A percentile compares a stretch with the other conserved stretches of the same genome.
Evolutionary conservation across 305 asterid genomes (phyloP).

Genomic region (Fraxinus baroniana): DNA sequence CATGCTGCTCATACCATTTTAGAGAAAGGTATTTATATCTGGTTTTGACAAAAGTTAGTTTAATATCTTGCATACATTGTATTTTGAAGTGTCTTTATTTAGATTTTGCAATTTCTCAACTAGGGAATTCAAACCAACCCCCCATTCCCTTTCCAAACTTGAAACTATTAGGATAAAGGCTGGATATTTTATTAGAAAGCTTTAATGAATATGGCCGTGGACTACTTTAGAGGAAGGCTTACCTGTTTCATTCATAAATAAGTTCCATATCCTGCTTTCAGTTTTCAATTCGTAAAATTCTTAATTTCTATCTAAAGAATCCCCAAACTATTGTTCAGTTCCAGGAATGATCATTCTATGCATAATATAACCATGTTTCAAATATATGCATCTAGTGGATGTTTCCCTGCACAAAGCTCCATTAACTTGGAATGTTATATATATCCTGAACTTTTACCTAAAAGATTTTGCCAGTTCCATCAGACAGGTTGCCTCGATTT

Average conservation of each 20-base stretch:
- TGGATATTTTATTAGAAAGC: neutral
- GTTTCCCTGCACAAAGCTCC: neutral
- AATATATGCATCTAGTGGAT: neutral
- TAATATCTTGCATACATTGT: neutral
- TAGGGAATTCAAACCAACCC: neutral
- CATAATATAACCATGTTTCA: neutral
- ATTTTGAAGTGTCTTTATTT: neutral
- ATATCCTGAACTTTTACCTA: neutral
- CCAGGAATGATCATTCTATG: neutral
- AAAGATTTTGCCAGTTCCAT: neutral
- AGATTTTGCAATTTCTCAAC: neutral
- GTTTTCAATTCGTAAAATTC: neutral
- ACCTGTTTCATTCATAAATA: neutral
- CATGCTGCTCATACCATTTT: conserved; percentile 94
- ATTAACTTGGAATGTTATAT: neutral
- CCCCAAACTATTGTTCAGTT: neutral
- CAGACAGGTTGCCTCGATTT: neutral
- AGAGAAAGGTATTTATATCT: conserved; percentile 54
- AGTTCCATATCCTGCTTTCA: neutral
- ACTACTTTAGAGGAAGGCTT: neutral
- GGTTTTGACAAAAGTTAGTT: neutral
- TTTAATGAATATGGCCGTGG: neutral
- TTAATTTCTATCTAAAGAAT: neutral
- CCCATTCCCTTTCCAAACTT: neutral
- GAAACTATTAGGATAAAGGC: neutral